These are phyloP conservation scores for Curvularia eragrostidis DNA, from an alignment of 2,329 filamentous ascomycete species.

Conservation along the genomic window DNA sequence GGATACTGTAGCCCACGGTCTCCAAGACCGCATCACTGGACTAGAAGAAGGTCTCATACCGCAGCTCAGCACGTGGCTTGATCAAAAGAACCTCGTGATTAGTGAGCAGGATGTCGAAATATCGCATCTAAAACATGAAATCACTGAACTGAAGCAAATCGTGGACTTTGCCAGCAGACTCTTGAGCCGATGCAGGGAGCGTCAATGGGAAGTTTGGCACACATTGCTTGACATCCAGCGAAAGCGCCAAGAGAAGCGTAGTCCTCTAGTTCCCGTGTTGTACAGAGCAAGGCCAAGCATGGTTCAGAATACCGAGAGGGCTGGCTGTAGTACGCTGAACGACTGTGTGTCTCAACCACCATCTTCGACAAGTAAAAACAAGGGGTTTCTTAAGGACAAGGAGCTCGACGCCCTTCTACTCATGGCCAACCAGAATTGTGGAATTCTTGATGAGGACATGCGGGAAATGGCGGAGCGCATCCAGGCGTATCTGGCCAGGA, in stretches of 20 bases:
- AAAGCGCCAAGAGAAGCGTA: background rate
- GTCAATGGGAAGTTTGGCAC: slow-evolving; percentile 25
- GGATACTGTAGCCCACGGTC: slow-evolving; percentile 12
- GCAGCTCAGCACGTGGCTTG: slow-evolving; percentile 11
- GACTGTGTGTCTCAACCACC: background rate
- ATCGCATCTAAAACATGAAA: background rate
- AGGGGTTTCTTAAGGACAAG: slow-evolving; percentile 5
- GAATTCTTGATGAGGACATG: slow-evolving; percentile 27
- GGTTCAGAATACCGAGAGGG: background rate
- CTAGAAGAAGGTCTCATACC: slow-evolving; percentile 27
- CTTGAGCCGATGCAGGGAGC: slow-evolving; percentile 22
- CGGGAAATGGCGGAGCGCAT: slow-evolving; percentile 25
- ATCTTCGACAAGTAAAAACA: background rate
- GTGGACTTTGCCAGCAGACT: slow-evolving; percentile 17
- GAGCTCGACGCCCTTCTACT: slow-evolving; percentile 21
- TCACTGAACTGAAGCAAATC: slow-evolving; percentile 11
- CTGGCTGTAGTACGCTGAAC: background rate
- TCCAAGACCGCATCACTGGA: slow-evolving; percentile 19
- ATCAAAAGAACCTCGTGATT: slow-evolving; percentile 13
- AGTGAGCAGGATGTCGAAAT: slow-evolving; percentile 4
- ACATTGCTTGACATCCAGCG: slow-evolving; percentile 15
- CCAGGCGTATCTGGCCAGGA: slow-evolving; percentile 9
- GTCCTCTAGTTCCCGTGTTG: slow-evolving; percentile 3
- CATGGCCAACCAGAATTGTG: slow-evolving; percentile 28
- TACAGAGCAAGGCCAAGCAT: background rate